Evolutionary conservation across 2,329 filamentous ascomycete genomes (phyloP).

Genomic region (Chaetomium sp.): DNA sequence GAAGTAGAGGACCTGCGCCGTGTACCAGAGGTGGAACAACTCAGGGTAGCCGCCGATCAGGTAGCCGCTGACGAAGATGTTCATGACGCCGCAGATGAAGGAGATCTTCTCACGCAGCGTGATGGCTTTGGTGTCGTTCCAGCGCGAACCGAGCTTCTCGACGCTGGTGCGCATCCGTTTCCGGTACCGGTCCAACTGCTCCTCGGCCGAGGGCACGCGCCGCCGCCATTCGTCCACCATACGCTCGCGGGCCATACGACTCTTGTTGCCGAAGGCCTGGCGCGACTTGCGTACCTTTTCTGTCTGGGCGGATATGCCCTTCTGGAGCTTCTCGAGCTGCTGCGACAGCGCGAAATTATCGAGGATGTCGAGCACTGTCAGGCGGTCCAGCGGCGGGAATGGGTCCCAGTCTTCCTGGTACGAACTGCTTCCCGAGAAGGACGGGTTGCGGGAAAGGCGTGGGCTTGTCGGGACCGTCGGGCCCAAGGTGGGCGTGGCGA

Average conservation of each 20-base stretch:
- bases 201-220: conserved; percentile 81
- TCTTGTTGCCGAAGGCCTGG: conserved; percentile 74
- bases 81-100: conserved; percentile 94
- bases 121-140: conserved; percentile 88
- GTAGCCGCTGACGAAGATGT: conserved; percentile 96
- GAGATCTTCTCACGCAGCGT: conserved; percentile 91
- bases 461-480: conserved; percentile 53
- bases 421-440: conserved; percentile 81
- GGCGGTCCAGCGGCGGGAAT: conserved; percentile 83
- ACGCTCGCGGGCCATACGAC: conserved; percentile 78
- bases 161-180: conserved; percentile 85
- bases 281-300: conserved; percentile 82
- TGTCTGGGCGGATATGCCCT: conserved; percentile 77
- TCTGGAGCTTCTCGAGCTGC: conserved; percentile 87
- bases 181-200: conserved; percentile 88
- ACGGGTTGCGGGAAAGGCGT: conserved; percentile 71
- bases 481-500: conserved; percentile 56
- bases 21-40: conserved; percentile 93
- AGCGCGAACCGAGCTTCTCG: conserved; percentile 80
- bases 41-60: conserved; percentile 83
- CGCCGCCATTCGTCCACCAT: conserved; percentile 93
- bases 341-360: conserved; percentile 91
- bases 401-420: conserved; percentile 87
- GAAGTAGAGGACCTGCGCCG: conserved; percentile 83
- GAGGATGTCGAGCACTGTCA: conserved; percentile 89